Evolutionary conservation across 2,329 filamentous ascomycete genomes (phyloP), one percentile per base, ranked within the genome.

Genomic region (Cercospora zeina): DNA sequence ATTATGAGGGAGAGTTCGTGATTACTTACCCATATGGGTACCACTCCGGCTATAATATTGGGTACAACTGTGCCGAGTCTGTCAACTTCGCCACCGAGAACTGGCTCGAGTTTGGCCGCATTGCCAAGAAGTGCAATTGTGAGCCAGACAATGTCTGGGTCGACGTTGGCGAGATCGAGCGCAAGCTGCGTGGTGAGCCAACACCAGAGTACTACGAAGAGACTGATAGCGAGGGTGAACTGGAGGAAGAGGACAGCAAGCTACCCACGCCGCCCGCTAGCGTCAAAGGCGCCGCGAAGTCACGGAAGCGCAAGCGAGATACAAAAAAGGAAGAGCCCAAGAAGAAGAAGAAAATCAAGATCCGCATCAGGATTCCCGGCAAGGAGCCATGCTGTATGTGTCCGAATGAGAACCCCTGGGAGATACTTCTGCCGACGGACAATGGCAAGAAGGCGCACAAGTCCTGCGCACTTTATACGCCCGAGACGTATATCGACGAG

Each of bases 1-100:
- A 96, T 54, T 92, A 96, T 70, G 95, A 96, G 65, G 93, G 95
- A 63, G 95, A 99, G 73, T 99, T 99, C 67, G 92, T 99, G 65
- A 96, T 99, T 67, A 99, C 95, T 0, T 99, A 96, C 74, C 95
- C 95, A 0, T 99, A 97, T 71, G 95, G 95, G 21, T 99, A 99
- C 74, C 95, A 99, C 74, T 99, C 95, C 4, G 95, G 95, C 4
- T 99, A 96, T 76, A 99, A 99, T 70, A 81, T 99, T 37, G 95
- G 96, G 14, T 99, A 99, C 80, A 99, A 99, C 75, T 99, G 95
- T 77, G 95, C 95, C 30, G 95, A 99, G 75, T 96, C 95, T 7
- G 95, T 99, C 78, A 99, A 99, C 74, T 99, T 99, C 76, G 95
- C 93, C 4, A 87, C 96, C 8, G 93, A 97, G 68, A 89, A 91